Base-by-base conservation (phyloP, 1,284 basidiomycete genomes). In the Leccinum pachyderme region DNA sequence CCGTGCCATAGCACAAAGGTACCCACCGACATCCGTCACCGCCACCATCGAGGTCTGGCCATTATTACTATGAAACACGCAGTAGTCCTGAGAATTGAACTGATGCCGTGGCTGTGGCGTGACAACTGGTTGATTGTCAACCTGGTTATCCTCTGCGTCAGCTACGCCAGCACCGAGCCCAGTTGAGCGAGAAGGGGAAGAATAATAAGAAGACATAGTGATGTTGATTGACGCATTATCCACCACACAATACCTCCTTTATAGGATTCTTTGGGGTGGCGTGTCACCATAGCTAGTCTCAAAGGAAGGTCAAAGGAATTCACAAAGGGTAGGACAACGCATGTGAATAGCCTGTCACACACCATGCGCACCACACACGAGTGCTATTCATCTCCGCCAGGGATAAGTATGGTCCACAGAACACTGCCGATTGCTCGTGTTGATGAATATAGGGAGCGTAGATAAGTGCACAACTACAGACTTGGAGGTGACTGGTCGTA, bases 241-340 rank as follows among this genome's bases (percentile, higher is more conserved):
- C 31, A 25, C 45, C 43, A 15, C 18, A 45, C 48, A 12, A 13
- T 4, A 15, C 24, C 32, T 33, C 47, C 47, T 64, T 64, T 63
- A 66, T 56, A 56, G 28, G 32, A 9, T 47, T 6, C n/a, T 47
- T 37, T 4, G 22, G 13, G 28, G 57, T 60, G 53, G 64, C 41
- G 52, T 45, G 43, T 52, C 35, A 41, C 52, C 52, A 28, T 37
- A 37, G n/a, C 47, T 37, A 37, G n/a, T 49, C 47, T 54, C 49
- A 49, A 47, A 32, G 41, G 9, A 8, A 33, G 47, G 48, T 51
- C 31, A 45, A 54, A 49, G 61, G 47, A 45, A 31, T 39, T 50
- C 44, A 43, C 51, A 51, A 53, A 56, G 48, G 39, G 47, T 28
- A 33, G 32, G 45, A 61, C 41, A 53, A 52, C 48, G 47, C 32